These are phyloP conservation scores for Medicago arabica DNA, from an alignment of 306 rosid genomes.

Conservation along the genomic window DNA sequence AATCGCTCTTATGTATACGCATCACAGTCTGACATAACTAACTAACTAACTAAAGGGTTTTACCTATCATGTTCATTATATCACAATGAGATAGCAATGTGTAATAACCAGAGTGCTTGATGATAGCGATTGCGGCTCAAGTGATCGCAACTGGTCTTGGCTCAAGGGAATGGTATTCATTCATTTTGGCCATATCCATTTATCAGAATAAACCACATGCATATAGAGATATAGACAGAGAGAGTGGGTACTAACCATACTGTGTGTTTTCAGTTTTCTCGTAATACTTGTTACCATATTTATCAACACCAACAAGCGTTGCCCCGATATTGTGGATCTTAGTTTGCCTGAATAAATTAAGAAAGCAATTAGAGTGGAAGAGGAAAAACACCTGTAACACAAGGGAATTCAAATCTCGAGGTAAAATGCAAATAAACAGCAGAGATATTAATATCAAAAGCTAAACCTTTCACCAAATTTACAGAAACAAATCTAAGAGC, in stretches of 20 bases:
- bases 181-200: neutral
- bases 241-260: slow-evolving; percentile 63
- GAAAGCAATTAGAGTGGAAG: slow-evolving; percentile 29
- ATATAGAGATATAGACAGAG: slow-evolving; percentile 10
- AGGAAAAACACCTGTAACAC: slow-evolving; percentile 1
- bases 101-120: slow-evolving; percentile 21
- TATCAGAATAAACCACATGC: slow-evolving; percentile 12
- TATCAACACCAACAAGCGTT: slow-evolving; percentile 88
- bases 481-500: neutral
- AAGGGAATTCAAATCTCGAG: slow-evolving; percentile 12
- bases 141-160: slow-evolving; percentile 6
- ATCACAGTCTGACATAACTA: neutral
- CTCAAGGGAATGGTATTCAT: slow-evolving; percentile 20
- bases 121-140: neutral
- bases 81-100: slow-evolving; percentile 20
- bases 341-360: slow-evolving; percentile 75
- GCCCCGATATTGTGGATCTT: slow-evolving; percentile 98
- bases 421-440: slow-evolving; percentile 13
- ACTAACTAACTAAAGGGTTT: slow-evolving; percentile 1
- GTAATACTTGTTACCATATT: slow-evolving; percentile 88
- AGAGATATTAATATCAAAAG: neutral
- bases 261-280: slow-evolving; percentile 69
- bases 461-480: slow-evolving; percentile 2
- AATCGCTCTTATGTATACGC: neutral
- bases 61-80: slow-evolving; percentile 6